phyloP scores from a whole-genome alignment of 2,329 filamentous ascomycete species.

The Ophiosphaerella korrae region DNA sequence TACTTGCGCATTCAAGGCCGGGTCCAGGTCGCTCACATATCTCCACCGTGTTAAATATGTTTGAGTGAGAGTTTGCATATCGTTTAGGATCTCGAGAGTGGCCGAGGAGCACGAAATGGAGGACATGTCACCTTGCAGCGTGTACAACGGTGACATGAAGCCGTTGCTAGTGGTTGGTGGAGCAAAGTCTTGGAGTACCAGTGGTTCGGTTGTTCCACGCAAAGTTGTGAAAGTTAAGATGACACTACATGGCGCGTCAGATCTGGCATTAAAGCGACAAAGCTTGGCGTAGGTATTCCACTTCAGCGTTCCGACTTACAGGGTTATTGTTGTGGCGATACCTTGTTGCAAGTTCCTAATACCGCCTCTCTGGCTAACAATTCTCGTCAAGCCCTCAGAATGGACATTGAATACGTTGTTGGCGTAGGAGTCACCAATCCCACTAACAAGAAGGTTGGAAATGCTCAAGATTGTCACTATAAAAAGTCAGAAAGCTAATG shows the following conservation, averaged over 20 bases:
- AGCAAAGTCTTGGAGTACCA: slow-evolving; percentile 20
- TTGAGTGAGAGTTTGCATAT: slow-evolving; percentile 34
- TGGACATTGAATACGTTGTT: slow-evolving; percentile 39
- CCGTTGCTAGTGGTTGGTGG: slow-evolving; percentile 9
- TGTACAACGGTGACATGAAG: slow-evolving; percentile 31
- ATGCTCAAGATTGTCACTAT: slow-evolving; percentile 35
- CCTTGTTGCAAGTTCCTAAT: slow-evolving; percentile 16
- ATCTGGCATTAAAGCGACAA: not conserved
- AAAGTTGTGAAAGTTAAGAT: slow-evolving; percentile 31
- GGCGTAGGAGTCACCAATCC: slow-evolving; percentile 30
- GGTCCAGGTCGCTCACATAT: slow-evolving; percentile 10
- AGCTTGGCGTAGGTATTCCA: no score
- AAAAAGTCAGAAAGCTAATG: not conserved
- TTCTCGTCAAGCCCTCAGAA: slow-evolving; percentile 31
- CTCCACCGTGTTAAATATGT: slow-evolving; percentile 26
- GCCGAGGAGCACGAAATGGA: slow-evolving; percentile 20
- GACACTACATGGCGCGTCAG: slow-evolving; percentile 17
- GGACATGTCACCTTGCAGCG: slow-evolving; percentile 22
- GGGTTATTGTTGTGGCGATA: slow-evolving; percentile 31
- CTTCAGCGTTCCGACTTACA: slow-evolving; percentile 24
- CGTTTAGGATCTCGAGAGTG: slow-evolving; percentile 29
- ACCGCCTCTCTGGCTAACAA: slow-evolving; percentile 33
- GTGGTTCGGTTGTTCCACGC: slow-evolving; percentile 25
- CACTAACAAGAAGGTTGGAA: slow-evolving; percentile 38
- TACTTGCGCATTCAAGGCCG: slow-evolving; percentile 13